Evolutionary conservation across 148 eudicot species (phyloP), one percentile per base, ranked within the genome.

Genomic region (Limonium bicolor): DNA sequence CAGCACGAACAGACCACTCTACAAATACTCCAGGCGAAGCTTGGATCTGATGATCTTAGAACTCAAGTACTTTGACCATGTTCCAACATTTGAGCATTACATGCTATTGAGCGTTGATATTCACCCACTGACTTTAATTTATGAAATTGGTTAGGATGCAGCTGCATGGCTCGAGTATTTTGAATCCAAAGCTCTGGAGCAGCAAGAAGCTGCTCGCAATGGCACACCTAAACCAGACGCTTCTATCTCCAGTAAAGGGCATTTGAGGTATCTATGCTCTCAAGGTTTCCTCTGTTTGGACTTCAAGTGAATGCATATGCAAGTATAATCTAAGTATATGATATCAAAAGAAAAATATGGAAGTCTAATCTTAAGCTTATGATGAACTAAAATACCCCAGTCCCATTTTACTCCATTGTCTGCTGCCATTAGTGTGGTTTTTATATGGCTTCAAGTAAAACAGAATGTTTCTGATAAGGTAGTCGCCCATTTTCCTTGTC

Each of bases 141-240:
- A 21, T 43, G 19, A 13, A 43, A 12, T 43, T 23, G 9, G 5
- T 6, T 27, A 77, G 96, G 96, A 86, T 64, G 96, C 96, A 26
- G 94, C 96, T 52, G 96, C 96, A 13, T 86, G 96, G 96, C 96
- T 86, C 23, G 96, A 86, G 62, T 86, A 86, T 56, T 86, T 86
- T 38, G 96, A 86, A 60, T 86, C 96, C 42, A 86, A 86, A 63
- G 96, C 94, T 32, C 62, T 86, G 32, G 96, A 86, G 70, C 96
- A 86, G 71, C 96, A 86, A 63, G 96, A 86, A 64, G 93, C 96
- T 62, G 94, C 88, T 43, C 81, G 94, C 12, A 82, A 78, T 73
- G 96, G 96, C 32, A 76, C 94, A 21, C 96, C 94, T 50, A 86
- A 82, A 61, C 79, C 96, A 27, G 96, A 86, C 66, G 96, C 96